Conservation (phyloP, 805 yeast species). For the Millerago galiae region DNA sequence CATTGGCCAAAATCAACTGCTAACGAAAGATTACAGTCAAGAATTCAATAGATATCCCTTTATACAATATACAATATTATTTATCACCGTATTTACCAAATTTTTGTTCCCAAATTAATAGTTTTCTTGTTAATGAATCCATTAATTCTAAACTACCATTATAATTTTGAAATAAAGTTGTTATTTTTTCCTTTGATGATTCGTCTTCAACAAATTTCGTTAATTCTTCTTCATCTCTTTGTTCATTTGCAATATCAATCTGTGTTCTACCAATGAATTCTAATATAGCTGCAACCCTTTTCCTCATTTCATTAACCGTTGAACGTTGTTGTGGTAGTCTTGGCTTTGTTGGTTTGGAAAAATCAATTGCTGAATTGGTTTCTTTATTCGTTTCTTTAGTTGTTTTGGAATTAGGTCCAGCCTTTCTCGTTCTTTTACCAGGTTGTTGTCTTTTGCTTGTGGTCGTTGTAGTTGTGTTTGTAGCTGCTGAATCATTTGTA, state of each 20-base stretch:
- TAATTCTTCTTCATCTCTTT: conserved; percentile 46
- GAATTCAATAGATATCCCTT: conserved; percentile 1
- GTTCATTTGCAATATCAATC: conserved; percentile 72
- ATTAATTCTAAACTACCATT: conserved; percentile 56
- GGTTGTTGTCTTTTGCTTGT: conserved; percentile 1
- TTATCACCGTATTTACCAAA: conserved; percentile 33
- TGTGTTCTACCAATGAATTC: conserved; percentile 90
- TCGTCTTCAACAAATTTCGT: conserved; percentile 40
- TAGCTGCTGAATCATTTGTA: conserved; percentile 13
- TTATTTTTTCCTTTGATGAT: conserved; percentile 31
- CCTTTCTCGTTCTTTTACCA: conserved; percentile 13
- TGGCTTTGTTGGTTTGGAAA: conserved; percentile 74
- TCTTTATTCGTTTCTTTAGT: conserved; percentile 5
- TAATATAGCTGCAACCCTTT: conserved; percentile 81
- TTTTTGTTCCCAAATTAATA: conserved; percentile 74
- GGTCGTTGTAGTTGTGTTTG: conserved; percentile 1
- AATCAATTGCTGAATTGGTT: conserved; percentile 34
- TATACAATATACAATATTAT: not conserved
- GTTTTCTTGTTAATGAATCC: conserved; percentile 66
- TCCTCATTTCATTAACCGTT: conserved; percentile 75
- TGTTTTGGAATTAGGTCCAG: conserved; percentile 3
- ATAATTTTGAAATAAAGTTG: conserved; percentile 41
- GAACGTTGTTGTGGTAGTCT: conserved; percentile 73
- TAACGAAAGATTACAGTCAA: conserved; percentile 8
- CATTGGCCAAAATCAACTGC: conserved; percentile 27